phyloP scores from a whole-genome alignment of 176 grass and related monocot species.

The Puccinellia tenuiflora region DNA sequence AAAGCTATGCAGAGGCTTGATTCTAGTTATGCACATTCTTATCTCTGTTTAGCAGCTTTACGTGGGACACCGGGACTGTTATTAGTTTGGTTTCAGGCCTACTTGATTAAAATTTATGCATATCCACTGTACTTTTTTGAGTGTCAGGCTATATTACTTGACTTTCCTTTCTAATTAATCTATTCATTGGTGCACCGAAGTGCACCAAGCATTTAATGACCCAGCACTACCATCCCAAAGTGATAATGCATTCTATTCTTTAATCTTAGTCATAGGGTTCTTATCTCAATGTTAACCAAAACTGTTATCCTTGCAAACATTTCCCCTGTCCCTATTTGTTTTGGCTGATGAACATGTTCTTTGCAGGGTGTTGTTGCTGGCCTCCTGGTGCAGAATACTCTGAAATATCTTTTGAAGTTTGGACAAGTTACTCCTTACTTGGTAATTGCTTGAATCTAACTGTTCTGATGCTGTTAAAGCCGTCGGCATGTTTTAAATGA shows the following conservation, averaged over 20 bases:
- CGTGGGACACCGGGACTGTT: neutral
- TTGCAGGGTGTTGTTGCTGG: constrained; percentile 92
- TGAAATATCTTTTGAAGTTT: constrained; percentile 96
- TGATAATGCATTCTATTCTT: neutral
- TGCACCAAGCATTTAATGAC: neutral
- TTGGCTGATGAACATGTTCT: constrained; percentile 12
- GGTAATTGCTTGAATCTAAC: constrained; percentile 47
- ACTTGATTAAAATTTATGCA: neutral
- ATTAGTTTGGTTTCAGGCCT: neutral
- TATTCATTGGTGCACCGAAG: neutral
- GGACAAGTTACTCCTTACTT: constrained; percentile 94
- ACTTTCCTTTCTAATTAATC: neutral
- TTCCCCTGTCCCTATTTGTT: neutral
- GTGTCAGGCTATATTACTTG: neutral
- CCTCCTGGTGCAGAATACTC: constrained; percentile 85
- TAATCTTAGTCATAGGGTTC: constrained; percentile 6
- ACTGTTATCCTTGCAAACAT: neutral
- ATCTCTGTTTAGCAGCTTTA: neutral
- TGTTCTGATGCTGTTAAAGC: neutral
- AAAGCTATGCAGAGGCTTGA: constrained; percentile 17
- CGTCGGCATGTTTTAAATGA: neutral
- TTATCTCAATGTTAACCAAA: neutral
- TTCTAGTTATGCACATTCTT: neutral
- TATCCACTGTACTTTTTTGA: neutral
- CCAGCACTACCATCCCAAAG: neutral